Percentiles rank a stretch among this genome's conserved stretches.
These are phyloP conservation scores for Pseudogymnoascus sp. DNA, from an alignment of 2,329 filamentous ascomycete species.

Conservation along the genomic window DNA sequence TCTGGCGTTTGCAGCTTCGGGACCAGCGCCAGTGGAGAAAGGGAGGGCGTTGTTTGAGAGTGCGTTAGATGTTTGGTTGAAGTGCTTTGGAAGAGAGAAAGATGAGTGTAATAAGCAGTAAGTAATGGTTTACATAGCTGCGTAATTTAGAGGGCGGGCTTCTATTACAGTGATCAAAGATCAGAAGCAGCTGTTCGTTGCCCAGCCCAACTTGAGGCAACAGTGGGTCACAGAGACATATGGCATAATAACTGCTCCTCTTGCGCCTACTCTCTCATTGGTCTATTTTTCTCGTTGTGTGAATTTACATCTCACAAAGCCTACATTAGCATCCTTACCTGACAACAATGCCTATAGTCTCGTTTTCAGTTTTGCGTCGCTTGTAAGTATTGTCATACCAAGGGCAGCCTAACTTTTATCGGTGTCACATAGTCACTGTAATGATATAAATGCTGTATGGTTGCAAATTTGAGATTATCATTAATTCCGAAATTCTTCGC, in stretches of 20 bases:
- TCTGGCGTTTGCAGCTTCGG: not conserved
- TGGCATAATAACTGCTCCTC: not conserved
- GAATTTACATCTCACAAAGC: not conserved
- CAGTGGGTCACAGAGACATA: not conserved
- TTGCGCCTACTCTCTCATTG: not conserved
- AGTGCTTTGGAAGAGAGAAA: slow-evolving; percentile 6
- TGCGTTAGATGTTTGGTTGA: slow-evolving; percentile 12
- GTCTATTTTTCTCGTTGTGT: not conserved
- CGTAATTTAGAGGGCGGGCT: not conserved
- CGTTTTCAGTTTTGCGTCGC: not conserved
- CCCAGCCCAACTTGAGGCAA: not conserved
- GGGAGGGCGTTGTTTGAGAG: slow-evolving; percentile 10
- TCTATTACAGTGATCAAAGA: not conserved
- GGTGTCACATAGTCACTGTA: too few species aligned
- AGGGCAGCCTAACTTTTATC: too few species aligned
- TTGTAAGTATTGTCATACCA: not conserved
- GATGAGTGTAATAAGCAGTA: not conserved
- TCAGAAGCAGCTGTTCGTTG: not conserved
- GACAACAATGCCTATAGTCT: not conserved
- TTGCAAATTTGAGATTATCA: not conserved
- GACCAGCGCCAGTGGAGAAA: not conserved
- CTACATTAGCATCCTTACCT: not conserved
- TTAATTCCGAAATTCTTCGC: not conserved
- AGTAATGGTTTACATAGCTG: not conserved
- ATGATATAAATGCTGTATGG: too few species aligned